Percentiles rank a stretch among this genome's conserved stretches.
phyloP scores from a whole-genome alignment of 1,284 basidiomycete species.

The Austroboletus novae-zelandiae region DNA sequence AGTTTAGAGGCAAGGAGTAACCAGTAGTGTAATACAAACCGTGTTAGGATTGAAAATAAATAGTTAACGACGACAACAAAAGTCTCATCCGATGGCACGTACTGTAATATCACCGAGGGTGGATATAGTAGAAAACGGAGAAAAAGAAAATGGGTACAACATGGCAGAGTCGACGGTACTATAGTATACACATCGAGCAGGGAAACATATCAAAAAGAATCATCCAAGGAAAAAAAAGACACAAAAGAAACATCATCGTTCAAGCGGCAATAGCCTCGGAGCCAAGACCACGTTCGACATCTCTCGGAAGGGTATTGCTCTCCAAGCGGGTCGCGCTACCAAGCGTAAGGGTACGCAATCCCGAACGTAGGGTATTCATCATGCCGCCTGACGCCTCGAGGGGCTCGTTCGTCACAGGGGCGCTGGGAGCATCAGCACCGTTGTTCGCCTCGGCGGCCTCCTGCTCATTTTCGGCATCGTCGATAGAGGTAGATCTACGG shows the following conservation, averaged over 20 bases:
- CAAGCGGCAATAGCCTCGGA: conserved; percentile 12
- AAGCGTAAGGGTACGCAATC: conserved; percentile 31
- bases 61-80: too few relatives aligned
- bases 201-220: not conserved
- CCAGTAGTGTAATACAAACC: too few relatives aligned
- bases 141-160: not conserved
- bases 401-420: conserved; percentile 11
- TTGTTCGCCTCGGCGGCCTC: conserved; percentile 11
- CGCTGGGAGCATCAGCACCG: not conserved
- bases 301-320: conserved; percentile 31
- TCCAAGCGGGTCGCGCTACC: conserved; percentile 15
- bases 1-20: too few relatives aligned
- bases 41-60: too few relatives aligned
- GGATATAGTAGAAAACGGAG: too few relatives aligned
- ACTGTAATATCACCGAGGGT: too few relatives aligned
- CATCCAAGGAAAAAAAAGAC: not conserved
- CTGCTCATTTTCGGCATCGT: conserved; percentile 29
- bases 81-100: too few relatives aligned
- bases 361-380: conserved; percentile 34
- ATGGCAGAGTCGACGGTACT: not conserved
- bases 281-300: conserved; percentile 36
- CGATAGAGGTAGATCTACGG: conserved; percentile 36
- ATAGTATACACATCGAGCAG: not conserved
- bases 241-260: not conserved
- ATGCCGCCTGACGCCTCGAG: conserved; percentile 23